phyloP scores from a whole-genome alignment of 768 basidiomycete species.

The Phanerochaete carnosa region DNA sequence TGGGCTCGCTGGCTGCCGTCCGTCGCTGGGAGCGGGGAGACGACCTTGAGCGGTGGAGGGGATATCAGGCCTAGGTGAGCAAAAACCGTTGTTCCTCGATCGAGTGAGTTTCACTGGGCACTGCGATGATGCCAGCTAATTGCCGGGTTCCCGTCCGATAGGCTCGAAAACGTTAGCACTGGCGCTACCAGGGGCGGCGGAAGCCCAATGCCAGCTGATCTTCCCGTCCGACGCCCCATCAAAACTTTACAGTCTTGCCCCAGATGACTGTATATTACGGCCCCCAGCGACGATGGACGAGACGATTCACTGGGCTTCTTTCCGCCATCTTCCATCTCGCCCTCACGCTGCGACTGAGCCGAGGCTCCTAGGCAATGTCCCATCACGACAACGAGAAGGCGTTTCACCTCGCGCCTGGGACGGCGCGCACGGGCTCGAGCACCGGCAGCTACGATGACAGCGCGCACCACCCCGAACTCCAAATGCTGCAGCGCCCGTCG shows the following conservation, averaged over 20 bases:
- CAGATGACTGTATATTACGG: neutral
- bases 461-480: constrained; percentile 7
- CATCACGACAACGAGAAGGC: neutral
- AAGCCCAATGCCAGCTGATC: constrained; percentile 1
- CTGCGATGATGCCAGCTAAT: neutral
- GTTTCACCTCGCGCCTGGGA: neutral
- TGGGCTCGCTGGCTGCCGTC: neutral
- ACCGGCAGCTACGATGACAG: constrained; percentile 4
- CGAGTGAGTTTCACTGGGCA: neutral
- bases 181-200: neutral
- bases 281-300: neutral
- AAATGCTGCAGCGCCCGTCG: constrained; percentile 43
- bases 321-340: neutral
- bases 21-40: neutral
- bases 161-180: neutral
- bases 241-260: neutral
- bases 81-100: neutral
- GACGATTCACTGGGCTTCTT: neutral
- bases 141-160: constrained; percentile 2
- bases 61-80: neutral
- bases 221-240: constrained; percentile 1
- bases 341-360: neutral
- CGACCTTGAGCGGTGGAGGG: neutral
- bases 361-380: neutral
- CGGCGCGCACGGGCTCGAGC: constrained; percentile 3